These are phyloP conservation scores for Picea glauca DNA, from an alignment of 75 land plant genomes.

Conservation along the genomic window DNA sequence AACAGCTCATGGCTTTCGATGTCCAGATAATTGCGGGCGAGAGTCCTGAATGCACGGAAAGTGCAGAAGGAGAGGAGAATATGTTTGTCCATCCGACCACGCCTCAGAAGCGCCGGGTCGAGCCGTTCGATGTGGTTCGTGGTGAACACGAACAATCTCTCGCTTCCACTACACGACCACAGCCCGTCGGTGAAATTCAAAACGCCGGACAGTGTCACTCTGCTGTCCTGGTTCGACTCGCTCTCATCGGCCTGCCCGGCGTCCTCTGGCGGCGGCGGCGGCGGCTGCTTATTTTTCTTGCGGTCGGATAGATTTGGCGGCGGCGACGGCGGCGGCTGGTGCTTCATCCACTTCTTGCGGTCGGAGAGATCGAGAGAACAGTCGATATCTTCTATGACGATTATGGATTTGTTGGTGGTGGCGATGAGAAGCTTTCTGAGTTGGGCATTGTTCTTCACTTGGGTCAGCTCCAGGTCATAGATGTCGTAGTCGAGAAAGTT, in stretches of 20 bases:
- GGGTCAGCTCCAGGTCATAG: constrained; percentile 23
- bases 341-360: neutral
- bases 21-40: constrained; percentile 25
- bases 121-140: constrained; percentile 35
- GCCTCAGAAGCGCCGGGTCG: constrained; percentile 30
- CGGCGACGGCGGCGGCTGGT: neutral
- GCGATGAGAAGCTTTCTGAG: neutral
- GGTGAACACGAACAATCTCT: constrained; percentile 38
- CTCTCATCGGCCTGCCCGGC: neutral
- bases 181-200: constrained; percentile 14
- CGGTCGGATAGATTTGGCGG: neutral
- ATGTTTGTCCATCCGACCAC: constrained; percentile 6
- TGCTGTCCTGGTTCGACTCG: constrained; percentile 8
- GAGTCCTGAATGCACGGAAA: constrained; percentile 19
- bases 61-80: constrained; percentile 16
- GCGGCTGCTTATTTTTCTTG: neutral
- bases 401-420: neutral
- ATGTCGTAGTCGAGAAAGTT: constrained; percentile 27
- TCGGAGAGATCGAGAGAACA: neutral
- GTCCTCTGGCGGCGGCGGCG: neutral
- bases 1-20: constrained; percentile 19
- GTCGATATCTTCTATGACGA: neutral
- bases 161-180: constrained; percentile 35
- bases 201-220: constrained; percentile 33
- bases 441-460: neutral